Base-by-base conservation (phyloP, 2,329 filamentous ascomycete species). In the Aureobasidium melanogenum region DNA sequence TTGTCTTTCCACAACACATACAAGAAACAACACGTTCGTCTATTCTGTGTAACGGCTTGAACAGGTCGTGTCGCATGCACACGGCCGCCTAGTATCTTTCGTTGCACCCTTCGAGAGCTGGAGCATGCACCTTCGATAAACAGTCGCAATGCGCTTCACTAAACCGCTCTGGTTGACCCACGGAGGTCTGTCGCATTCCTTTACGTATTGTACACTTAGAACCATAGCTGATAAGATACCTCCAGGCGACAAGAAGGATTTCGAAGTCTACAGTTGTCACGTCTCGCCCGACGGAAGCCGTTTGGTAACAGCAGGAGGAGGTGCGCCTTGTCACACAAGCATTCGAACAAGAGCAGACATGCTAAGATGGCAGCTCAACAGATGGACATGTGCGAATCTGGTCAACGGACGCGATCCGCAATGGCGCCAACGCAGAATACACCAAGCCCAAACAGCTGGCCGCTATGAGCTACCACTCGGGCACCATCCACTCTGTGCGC, bases 221-320 rank as follows among this genome's bases (percentile, higher is more conserved):
- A 22, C 14, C 5, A 4, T 6, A 15, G 17, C 55, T 58, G 43
- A 58, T 34, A 22, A 39, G 17, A 15, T 9, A 9, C 9, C 0
- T 28, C 68, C 69, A 90, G 88, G 93, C 73, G 94, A 99, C 79
- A 90, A 96, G 74, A 97, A 97, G 73, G 92, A 97, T 73, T 96
- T 95, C 72, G 94, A 99, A 77, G 93, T 97, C 67, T 99, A 97
- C 79, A 96, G 91, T 77, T 97, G 93, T 75, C 90, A 97, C 80
- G 86, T 99, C 66, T 99, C 94, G 30, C 90, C 94, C 15, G 94
- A 99, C 77, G 94, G 93, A 67, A 88, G 86, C 71, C 86, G 94
- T 66, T 83, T 99, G 62, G 94, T 93, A 52, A 97, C 94, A 22
- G 94, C 93, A 64, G 94, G 92, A 69, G 93, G 94, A 82, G 88